Conservation (phyloP, 352 stramenopile species). For the Globisporangium abappressorium region DNA sequence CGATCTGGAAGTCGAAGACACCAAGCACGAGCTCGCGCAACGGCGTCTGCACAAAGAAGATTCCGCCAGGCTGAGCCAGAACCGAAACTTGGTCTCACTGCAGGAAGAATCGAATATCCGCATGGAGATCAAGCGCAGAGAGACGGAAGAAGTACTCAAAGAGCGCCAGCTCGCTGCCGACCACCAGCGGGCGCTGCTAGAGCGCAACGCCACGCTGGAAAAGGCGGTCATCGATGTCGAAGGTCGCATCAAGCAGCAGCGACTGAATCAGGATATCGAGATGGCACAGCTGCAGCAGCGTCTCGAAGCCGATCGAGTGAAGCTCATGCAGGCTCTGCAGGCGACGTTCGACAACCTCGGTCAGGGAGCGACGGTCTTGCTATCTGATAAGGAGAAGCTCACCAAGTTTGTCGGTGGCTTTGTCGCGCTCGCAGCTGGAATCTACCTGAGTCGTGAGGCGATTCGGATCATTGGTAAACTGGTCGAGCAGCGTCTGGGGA, state of each 20-base stretch:
- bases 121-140: conserved; percentile 48
- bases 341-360: conserved; percentile 71
- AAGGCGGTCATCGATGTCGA: conserved; percentile 65
- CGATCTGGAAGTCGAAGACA: conserved; percentile 46
- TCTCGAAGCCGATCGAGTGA: conserved; percentile 61
- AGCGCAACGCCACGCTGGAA: conserved; percentile 59
- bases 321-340: conserved; percentile 63
- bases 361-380: conserved; percentile 42
- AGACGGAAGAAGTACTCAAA: conserved; percentile 63
- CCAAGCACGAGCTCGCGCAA: conserved; percentile 47
- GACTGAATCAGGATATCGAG: conserved; percentile 70
- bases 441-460: conserved; percentile 62
- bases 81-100: conserved; percentile 53
- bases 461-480: conserved; percentile 58
- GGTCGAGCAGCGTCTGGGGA: conserved; percentile 63
- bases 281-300: conserved; percentile 57
- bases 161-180: conserved; percentile 51
- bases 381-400: conserved; percentile 62
- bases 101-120: conserved; percentile 61
- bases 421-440: conserved; percentile 47
- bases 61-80: conserved; percentile 37
- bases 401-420: conserved; percentile 56
- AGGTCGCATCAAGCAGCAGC: conserved; percentile 64
- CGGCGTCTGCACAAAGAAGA: conserved; percentile 48
- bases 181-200: conserved; percentile 41